Conservation (phyloP, 2,329 filamentous ascomycete genomes). For the Pseudogymnoascus sp. region DNA sequence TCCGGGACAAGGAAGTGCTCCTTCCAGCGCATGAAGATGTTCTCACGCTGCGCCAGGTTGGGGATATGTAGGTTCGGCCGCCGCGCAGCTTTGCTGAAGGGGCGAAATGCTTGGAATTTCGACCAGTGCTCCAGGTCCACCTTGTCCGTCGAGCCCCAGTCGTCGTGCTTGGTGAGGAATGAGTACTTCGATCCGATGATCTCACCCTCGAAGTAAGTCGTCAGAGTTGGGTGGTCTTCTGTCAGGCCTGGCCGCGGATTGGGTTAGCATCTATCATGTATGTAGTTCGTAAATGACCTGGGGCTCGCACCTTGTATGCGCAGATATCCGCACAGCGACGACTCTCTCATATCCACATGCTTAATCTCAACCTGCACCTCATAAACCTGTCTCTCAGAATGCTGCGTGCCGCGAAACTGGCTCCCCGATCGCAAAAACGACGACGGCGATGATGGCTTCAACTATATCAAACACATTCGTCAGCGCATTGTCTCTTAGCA, state of each 20-base stretch:
- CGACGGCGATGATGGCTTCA: slow-evolving; percentile 68
- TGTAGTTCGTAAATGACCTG: not conserved
- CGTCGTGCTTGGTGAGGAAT: slow-evolving; percentile 82
- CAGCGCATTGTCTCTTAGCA: not conserved
- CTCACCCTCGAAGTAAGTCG: slow-evolving; percentile 96
- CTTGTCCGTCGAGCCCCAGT: slow-evolving; percentile 88
- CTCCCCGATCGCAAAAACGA: slow-evolving; percentile 82
- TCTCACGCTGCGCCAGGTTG: slow-evolving; percentile 71
- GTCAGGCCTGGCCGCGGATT: slow-evolving; percentile 60
- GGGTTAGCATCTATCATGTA: slow-evolving; percentile 10
- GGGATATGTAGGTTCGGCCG: slow-evolving; percentile 53
- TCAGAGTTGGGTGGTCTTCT: slow-evolving; percentile 92
- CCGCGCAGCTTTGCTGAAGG: slow-evolving; percentile 52
- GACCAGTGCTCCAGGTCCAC: slow-evolving; percentile 90
- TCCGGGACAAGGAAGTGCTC: slow-evolving; percentile 96
- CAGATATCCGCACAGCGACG: slow-evolving; percentile 88
- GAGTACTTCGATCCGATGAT: slow-evolving; percentile 92
- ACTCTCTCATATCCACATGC: slow-evolving; percentile 88
- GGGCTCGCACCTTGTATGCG: slow-evolving; percentile 75
- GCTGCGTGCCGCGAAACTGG: slow-evolving; percentile 82
- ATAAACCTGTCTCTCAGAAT: slow-evolving; percentile 87
- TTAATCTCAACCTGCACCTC: slow-evolving; percentile 97
- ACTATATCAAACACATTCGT: slow-evolving; percentile 15
- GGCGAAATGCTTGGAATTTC: slow-evolving; percentile 79
- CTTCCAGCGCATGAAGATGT: slow-evolving; percentile 99